A percentile compares a stretch with the other conserved stretches of the same genome.
Conservation (phyloP, 2,329 filamentous ascomycete genomes). For the Hypoxylon sp. region DNA sequence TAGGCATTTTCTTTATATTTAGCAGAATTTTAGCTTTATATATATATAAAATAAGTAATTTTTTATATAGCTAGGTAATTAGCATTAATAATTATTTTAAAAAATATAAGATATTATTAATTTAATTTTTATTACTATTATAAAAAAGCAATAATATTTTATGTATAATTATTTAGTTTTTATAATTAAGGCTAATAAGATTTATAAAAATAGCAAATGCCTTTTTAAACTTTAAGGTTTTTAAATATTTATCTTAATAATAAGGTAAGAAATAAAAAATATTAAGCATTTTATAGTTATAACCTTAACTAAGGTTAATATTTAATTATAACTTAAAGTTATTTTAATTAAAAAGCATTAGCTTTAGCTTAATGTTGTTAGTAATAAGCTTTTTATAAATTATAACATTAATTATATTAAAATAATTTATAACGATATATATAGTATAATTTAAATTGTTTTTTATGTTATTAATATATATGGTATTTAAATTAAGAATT, state of each 20-base stretch:
- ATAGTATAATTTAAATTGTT: too few relatives aligned
- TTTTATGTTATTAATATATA: too few relatives aligned
- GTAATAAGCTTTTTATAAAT: background rate
- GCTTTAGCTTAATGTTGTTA: background rate
- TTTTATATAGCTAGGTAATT: too few relatives aligned
- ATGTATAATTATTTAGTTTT: background rate
- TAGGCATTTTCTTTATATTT: background rate
- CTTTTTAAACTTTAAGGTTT: background rate
- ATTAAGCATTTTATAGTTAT: too few relatives aligned
- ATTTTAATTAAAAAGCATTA: background rate
- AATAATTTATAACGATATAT: background rate
- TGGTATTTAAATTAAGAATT: too few relatives aligned
- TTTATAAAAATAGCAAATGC: background rate
- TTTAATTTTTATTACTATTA: background rate
- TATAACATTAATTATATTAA: background rate
- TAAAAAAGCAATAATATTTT: background rate
- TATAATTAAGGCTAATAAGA: background rate
- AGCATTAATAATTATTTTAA: too few relatives aligned
- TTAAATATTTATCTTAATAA: background rate
- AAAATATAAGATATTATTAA: background rate
- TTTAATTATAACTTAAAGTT: background rate
- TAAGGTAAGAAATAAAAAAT: too few relatives aligned
- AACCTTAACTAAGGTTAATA: background rate
- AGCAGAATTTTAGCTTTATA: background rate
- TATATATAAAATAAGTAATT: too few relatives aligned